Base-by-base conservation (phyloP, 805 yeast genomes). In the Candida nanaspora region DNA sequence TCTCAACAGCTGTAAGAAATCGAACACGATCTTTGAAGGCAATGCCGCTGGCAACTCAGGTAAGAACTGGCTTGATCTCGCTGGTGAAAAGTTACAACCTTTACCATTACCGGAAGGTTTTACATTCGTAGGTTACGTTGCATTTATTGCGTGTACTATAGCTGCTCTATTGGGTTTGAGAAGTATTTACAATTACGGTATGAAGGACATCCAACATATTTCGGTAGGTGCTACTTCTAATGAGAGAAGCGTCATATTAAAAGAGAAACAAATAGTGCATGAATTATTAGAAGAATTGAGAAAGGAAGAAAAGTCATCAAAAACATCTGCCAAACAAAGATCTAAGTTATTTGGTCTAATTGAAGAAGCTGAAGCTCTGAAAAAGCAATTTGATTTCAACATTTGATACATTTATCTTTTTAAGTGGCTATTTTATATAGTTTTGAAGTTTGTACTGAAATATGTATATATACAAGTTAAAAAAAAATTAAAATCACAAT, bases 41-140 rank as follows among this genome's bases (percentile, higher is more conserved):
- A 82, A 83, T 59, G 89, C 94, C 3, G 91, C 89, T n/a, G 86
- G 83, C 7, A 70, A 74, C 39, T 15, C 44, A 7, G 40, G 63
- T 1, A 59, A 65, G 3, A 69, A 73, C 40, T 79, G 82, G 74
- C 60, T 77, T 10, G 68, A 82, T 48, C 58, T 84, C 48, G 45
- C 62, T 1, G 86, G 85, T 4, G 84, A 82, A 51, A 71, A 72
- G 30, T 49, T 68, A 31, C 93, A 84, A 53, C 72, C 74, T 14
- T 49, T 52, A 0, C 82, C 85, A 13, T 66, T 84, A 45, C 91
- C 93, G 0, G 64, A 55, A 6, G 91, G 91, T 0, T 84, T 84
- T 62, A 82, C 89, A 0, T 32, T 59, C 7, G 80, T 76, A 55
- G 93, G 93, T 1, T 83, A 82, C 52, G 39, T 79, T 45, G 88